phyloP scores from a whole-genome alignment of 2,329 filamentous ascomycete genomes.

The Fusarium duplospermum region DNA sequence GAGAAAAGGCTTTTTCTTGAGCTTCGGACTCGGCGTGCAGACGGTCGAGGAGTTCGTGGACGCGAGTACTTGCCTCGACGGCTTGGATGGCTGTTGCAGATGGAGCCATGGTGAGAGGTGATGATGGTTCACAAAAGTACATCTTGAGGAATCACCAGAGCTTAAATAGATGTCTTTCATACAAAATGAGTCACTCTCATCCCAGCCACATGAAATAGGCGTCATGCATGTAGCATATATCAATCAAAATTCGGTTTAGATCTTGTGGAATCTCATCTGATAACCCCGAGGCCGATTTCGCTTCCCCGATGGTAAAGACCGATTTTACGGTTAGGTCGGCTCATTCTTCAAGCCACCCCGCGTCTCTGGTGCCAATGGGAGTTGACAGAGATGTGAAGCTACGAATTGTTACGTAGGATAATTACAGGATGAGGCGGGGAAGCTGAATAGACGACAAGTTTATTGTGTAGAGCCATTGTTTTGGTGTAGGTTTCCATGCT shows the following conservation, averaged over 20 bases:
- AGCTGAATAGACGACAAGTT: neutral
- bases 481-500: neutral
- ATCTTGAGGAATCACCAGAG: neutral
- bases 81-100: slow-evolving; percentile 36
- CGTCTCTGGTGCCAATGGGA: neutral
- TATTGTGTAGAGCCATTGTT: neutral
- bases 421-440: neutral
- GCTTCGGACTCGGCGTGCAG: slow-evolving; percentile 44
- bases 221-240: neutral
- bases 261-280: slow-evolving; percentile 8
- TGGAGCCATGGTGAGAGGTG: slow-evolving; percentile 22
- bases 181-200: neutral
- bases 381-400: neutral
- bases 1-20: slow-evolving; percentile 42
- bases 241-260: neutral
- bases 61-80: slow-evolving; percentile 39
- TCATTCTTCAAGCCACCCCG: neutral
- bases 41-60: slow-evolving; percentile 41
- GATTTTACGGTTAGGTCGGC: neutral
- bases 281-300: slow-evolving; percentile 32
- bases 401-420: neutral
- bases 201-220: neutral
- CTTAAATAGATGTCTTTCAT: slow-evolving; percentile 10
- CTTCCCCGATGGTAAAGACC: neutral
- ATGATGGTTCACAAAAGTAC: neutral